phyloP scores from a whole-genome alignment of 768 basidiomycete genomes.

The Lentinula sp. region DNA sequence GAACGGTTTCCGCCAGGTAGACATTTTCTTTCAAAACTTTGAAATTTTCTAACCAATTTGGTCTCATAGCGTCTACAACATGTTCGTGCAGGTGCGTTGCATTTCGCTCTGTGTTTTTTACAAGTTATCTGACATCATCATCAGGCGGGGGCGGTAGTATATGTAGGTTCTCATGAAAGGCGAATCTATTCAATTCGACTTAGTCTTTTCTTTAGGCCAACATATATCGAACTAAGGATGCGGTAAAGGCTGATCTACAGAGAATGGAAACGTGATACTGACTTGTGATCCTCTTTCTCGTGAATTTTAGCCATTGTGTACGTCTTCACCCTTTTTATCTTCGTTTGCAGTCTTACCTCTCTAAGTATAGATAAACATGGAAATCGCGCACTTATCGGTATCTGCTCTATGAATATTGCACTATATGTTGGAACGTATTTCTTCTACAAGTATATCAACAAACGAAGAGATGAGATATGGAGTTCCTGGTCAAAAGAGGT shows the following conservation, averaged over 20 bases:
- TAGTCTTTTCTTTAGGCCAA: constrained; percentile 31
- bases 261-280: not conserved
- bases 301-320: constrained; percentile 24
- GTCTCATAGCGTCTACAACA: constrained; percentile 44
- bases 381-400: constrained; percentile 49
- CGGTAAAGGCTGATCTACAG: constrained; percentile 17
- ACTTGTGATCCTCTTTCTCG: not conserved
- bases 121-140: not conserved
- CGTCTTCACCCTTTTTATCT: constrained; percentile 6
- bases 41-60: not conserved
- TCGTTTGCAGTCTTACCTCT: not conserved
- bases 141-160: constrained; percentile 40
- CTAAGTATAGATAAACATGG: constrained; percentile 53
- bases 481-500: constrained; percentile 42
- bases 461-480: constrained; percentile 45
- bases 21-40: not conserved
- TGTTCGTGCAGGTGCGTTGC: constrained; percentile 42
- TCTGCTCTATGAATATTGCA: constrained; percentile 46
- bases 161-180: constrained; percentile 22
- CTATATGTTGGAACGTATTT: constrained; percentile 45
- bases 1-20: constrained; percentile 36
- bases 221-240: constrained; percentile 49
- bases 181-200: not conserved
- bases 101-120: not conserved
- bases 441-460: constrained; percentile 51